phyloP scores from a whole-genome alignment of 495 filamentous ascomycete species.

The Penicillium daleae region DNA sequence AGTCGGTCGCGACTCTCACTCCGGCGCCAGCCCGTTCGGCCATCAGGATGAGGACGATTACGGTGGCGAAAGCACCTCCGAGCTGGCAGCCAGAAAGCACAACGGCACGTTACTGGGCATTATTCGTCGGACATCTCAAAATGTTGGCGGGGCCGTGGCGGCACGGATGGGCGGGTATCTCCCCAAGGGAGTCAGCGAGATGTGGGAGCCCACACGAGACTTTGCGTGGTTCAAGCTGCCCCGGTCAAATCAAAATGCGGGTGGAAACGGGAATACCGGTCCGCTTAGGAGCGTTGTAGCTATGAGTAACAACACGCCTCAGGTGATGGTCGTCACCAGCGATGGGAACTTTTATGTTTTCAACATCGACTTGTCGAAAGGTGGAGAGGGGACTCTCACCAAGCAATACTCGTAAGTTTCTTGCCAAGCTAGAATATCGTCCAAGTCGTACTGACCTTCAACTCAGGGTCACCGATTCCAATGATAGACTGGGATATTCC shows the following conservation, averaged over 20 bases:
- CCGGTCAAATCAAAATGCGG: conserved; percentile 50
- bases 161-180: conserved; percentile 89
- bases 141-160: conserved; percentile 87
- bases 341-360: conserved; percentile 95
- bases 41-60: conserved; percentile 43
- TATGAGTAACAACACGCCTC: conserved; percentile 88
- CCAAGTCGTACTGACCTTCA: conserved; percentile 16
- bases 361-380: conserved; percentile 91
- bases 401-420: conserved; percentile 83
- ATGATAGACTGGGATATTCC: conserved; percentile 54
- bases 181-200: conserved; percentile 88
- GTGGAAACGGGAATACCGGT: conserved; percentile 42
- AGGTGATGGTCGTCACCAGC: conserved; percentile 97
- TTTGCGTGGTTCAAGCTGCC: conserved; percentile 96
- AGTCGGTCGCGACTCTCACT: conserved; percentile 40
- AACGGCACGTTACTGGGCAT: conserved; percentile 81
- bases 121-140: conserved; percentile 94
- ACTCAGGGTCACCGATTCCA: conserved; percentile 55
- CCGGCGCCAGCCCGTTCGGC: conserved; percentile 43
- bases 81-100: conserved; percentile 49
- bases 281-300: conserved; percentile 86
- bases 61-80: conserved; percentile 34
- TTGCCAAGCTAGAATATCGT: too few relatives aligned
- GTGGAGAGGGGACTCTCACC: conserved; percentile 88
- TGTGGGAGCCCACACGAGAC: conserved; percentile 94